Base-by-base conservation (phyloP, 2,329 filamentous ascomycete genomes). In the Sphaerulina populicola region DNA sequence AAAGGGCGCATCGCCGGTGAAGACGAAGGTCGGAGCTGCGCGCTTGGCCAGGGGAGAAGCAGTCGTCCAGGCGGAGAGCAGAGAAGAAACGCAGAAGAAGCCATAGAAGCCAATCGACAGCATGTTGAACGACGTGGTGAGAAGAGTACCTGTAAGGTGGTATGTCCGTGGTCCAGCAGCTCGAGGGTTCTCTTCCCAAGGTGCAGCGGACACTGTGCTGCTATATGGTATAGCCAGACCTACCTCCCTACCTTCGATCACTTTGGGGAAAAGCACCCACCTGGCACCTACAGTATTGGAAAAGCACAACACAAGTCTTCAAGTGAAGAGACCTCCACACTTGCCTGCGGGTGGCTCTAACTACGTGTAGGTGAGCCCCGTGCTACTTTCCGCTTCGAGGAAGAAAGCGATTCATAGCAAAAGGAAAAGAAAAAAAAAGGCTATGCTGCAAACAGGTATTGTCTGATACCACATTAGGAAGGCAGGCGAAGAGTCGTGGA, bases 1-100 rank as follows among this genome's bases (percentile, higher is more conserved):
- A 38, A 62, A 66, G 4, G 62, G 62, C 12, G 62, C 62, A 49
- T 66, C 64, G 49, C 62, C 62, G 15, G 52, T 51, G 39, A 59
- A 63, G 10, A 49, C 33, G 42, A 62, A 63, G 23, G 12, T 52
- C 5, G 60, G 58, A 42, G 54, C 49, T 18, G 47, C 41, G n/a
- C 59, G 57, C 46, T 44, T 52, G 21, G 41, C 14, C 33, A 60
- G 27, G 11, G 58, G 57, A 30, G 54, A 55, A 35, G 58, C 58
- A 29, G 56, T 27, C 3, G 49, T 27, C 12, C 31, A 21, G 4
- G 49, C 43, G n/a, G 47, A 48, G 23, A 52, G 33, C 21, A 55
- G 39, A 47, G 54, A 41, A 47, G 54, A 43, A 54, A 47, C 3
- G 29, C 50, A 38, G 9, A 51, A 23, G 31, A 51, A 23, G 31